Percentiles rank a stretch among this genome's conserved stretches.
These are phyloP conservation scores for Desmodesmus armatus DNA, from an alignment of 139 green algal species.

Conservation along the genomic window DNA sequence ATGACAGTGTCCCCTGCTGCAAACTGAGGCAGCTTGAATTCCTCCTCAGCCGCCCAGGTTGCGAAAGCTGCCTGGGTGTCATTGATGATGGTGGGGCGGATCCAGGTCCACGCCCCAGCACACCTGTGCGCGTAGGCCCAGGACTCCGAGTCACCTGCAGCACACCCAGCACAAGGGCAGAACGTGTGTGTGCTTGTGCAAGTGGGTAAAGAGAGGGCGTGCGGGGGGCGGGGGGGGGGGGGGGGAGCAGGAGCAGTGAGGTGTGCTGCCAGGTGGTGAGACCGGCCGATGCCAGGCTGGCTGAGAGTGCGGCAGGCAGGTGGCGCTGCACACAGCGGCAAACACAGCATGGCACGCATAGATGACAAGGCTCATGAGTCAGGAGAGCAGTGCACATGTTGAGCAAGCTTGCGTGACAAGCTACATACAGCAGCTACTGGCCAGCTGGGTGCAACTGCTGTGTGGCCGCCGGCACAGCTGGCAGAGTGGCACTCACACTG, in stretches of 20 bases:
- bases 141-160: conserved; percentile 14
- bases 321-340: background rate
- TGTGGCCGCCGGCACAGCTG: background rate
- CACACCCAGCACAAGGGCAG: background rate
- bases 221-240: too few species aligned
- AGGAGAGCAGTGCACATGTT: background rate
- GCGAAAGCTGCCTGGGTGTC: conserved; percentile 35
- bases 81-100: conserved; percentile 23
- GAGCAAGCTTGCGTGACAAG: background rate
- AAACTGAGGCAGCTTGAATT: conserved; percentile 8
- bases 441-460: background rate
- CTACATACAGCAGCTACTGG: background rate
- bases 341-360: background rate
- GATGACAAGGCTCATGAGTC: background rate
- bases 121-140: conserved; percentile 40
- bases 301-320: background rate
- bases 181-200: too few species aligned
- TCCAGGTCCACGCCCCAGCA: conserved; percentile 21
- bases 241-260: too few species aligned
- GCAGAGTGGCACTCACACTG: background rate
- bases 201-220: too few species aligned
- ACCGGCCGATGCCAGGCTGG: too few species aligned
- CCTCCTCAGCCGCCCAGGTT: background rate
- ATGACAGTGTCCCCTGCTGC: conserved; percentile 23
- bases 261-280: too few species aligned